Base-by-base conservation (phyloP, 148 eudicot species). In the Chenopodium suecicum region DNA sequence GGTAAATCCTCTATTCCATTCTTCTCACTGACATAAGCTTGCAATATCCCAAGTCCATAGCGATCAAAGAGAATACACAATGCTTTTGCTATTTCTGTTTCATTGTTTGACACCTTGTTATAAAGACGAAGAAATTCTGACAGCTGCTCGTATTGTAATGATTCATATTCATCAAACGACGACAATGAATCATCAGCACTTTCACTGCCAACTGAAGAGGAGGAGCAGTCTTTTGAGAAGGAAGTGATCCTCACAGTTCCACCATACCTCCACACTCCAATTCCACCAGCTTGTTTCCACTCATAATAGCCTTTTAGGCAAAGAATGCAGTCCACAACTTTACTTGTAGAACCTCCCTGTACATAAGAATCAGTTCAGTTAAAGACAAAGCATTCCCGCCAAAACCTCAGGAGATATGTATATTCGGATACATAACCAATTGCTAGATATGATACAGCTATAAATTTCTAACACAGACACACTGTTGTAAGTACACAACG, bases 221-320 rank as follows among this genome's bases (percentile, higher is more conserved):
- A 87, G 4, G 92, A 88, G 32, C 92, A 87, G 50, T 86, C 98
- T 78, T 90, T 92, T 1, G 91, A 89, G 23, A 85, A 84, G 5
- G 98, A 88, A 27, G 93, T 91, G 76, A 95, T 95, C 88, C 86
- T 91, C 77, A 95, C 94, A 7, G 97, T 93, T 56, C 99, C 98
- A 69, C 99, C 99, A 65, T 95, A 95, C 84, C 89, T 93, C 99
- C 99, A 95, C 63, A 92, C 97, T 63, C 99, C 99, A 84, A 91
- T 84, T 32, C 95, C 99, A 79, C 99, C 99, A 1, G 98, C 91
- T 85, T 90, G 94, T 84, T 87, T 90, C 99, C 99, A 95, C 82
- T 93, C 98, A 29, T 92, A 80, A 84, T 93, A 95, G 62, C 98
- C 97, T 92, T 93, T 95, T 75, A 95, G 87, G 78, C 99, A 95